These are phyloP conservation scores for Pichia eremophila DNA, from an alignment of 805 yeast species.

Conservation along the genomic window DNA sequence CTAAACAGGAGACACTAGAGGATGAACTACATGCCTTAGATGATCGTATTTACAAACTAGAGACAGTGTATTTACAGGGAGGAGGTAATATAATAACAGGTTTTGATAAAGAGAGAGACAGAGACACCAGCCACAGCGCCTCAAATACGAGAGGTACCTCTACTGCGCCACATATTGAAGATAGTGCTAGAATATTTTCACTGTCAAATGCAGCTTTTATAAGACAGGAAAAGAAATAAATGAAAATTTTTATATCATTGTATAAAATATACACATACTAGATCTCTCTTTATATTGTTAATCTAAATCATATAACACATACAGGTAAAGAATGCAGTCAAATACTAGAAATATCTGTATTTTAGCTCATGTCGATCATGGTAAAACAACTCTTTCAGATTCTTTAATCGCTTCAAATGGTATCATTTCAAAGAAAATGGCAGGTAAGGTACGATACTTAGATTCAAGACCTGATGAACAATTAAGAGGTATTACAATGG, in stretches of 20 bases:
- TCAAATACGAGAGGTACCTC: neutral
- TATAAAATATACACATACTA: too few relatives aligned
- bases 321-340: conserved; percentile 11
- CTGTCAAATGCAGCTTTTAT: conserved; percentile 5
- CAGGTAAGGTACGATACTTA: conserved; percentile 86
- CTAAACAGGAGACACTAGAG: neutral
- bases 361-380: conserved; percentile 97
- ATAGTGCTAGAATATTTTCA: conserved; percentile 2
- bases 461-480: conserved; percentile 97
- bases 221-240: neutral
- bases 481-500: conserved; percentile 95
- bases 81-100: neutral
- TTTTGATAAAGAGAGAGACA: neutral
- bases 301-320: neutral
- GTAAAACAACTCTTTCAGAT: conserved; percentile 92
- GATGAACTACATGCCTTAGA: neutral
- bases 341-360: conserved; percentile 85
- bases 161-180: neutral
- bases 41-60: neutral
- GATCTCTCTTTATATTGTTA: neutral
- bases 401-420: conserved; percentile 92
- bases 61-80: neutral
- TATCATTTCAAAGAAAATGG: conserved; percentile 86
- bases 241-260: too few relatives aligned
- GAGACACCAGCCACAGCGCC: neutral